Conservation (phyloP, 2,329 filamentous ascomycete genomes). For the Phialophora macrospora region DNA sequence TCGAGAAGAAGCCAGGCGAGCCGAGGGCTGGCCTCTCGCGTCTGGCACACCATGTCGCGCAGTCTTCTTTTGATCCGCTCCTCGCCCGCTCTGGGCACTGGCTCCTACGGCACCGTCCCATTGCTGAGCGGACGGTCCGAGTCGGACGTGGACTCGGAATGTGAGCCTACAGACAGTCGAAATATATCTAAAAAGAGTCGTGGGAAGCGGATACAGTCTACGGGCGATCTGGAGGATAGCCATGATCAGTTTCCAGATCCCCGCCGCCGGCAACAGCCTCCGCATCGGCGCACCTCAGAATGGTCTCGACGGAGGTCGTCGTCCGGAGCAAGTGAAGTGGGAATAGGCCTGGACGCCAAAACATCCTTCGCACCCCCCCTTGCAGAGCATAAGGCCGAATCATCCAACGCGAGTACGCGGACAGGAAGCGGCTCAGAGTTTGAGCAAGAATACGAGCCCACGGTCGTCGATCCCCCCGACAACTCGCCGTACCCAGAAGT, state of each 20-base stretch:
- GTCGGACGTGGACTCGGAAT: constrained; percentile 39
- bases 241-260: constrained; percentile 24
- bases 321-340: constrained; percentile 42
- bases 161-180: constrained; percentile 24
- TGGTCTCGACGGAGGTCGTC: constrained; percentile 38
- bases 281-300: constrained; percentile 25
- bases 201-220: constrained; percentile 32
- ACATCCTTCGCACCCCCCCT: constrained; percentile 41
- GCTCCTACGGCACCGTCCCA: constrained; percentile 65
- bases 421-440: constrained; percentile 42
- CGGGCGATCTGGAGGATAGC: constrained; percentile 20
- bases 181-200: constrained; percentile 24
- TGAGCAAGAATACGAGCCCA: constrained; percentile 42
- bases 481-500: constrained; percentile 70
- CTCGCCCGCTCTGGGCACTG: constrained; percentile 64
- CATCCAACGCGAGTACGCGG: constrained; percentile 40
- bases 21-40: constrained; percentile 27
- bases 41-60: constrained; percentile 50
- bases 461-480: constrained; percentile 45
- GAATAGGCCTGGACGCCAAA: constrained; percentile 44
- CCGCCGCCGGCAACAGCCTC: constrained; percentile 11
- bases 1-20: constrained; percentile 3
- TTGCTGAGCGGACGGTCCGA: constrained; percentile 14
- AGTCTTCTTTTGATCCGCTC: constrained; percentile 62
- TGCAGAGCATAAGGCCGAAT: constrained; percentile 36